These are phyloP conservation scores for cucumber (Cucumis sativus) DNA, from an alignment of 306 rosid species.

Conservation along the genomic window DNA sequence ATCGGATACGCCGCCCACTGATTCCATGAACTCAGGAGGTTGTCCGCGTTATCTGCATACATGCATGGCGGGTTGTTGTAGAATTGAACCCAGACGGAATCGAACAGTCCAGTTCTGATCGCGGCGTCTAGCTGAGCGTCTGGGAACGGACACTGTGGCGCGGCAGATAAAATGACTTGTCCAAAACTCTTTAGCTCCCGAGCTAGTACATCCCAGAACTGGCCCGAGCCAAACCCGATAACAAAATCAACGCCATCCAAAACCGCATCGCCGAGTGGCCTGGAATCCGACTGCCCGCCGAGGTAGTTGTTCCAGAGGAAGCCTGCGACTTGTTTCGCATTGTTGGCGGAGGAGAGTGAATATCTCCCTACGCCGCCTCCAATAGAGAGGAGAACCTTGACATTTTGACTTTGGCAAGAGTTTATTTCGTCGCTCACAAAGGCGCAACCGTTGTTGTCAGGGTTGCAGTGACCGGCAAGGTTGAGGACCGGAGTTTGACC, in stretches of 20 bases:
- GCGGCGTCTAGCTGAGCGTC: slow-evolving; percentile 29
- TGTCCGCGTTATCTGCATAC: slow-evolving; percentile 18
- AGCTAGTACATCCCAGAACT: slow-evolving; percentile 33
- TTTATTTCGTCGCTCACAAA: slow-evolving; percentile 19
- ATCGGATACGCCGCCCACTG: slow-evolving; percentile 40
- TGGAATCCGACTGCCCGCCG: slow-evolving; percentile 27
- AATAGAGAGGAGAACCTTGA: slow-evolving; percentile 50
- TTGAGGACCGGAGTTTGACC: slow-evolving; percentile 25
- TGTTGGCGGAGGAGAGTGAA: slow-evolving; percentile 26
- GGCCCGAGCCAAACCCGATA: slow-evolving; percentile 22
- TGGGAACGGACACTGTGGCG: slow-evolving; percentile 54
- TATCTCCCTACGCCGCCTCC: slow-evolving; percentile 35
- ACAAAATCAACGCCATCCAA: slow-evolving; percentile 56
- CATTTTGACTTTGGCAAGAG: slow-evolving; percentile 26
- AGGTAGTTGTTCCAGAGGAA: slow-evolving; percentile 50
- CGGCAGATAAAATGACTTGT: slow-evolving; percentile 30
- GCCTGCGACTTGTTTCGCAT: slow-evolving; percentile 25
- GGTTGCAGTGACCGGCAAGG: slow-evolving; percentile 41
- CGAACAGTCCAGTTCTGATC: slow-evolving; percentile 38
- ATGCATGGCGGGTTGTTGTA: slow-evolving; percentile 52
- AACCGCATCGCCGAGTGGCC: slow-evolving; percentile 41
- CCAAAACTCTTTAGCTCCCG: slow-evolving; percentile 12
- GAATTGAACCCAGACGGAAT: slow-evolving; percentile 64
- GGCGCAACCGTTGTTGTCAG: slow-evolving; percentile 16
- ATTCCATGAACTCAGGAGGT: slow-evolving; percentile 30